Base-by-base conservation (phyloP, 2,329 filamentous ascomycete species). In the Scortechinia acanthostroma region DNA sequence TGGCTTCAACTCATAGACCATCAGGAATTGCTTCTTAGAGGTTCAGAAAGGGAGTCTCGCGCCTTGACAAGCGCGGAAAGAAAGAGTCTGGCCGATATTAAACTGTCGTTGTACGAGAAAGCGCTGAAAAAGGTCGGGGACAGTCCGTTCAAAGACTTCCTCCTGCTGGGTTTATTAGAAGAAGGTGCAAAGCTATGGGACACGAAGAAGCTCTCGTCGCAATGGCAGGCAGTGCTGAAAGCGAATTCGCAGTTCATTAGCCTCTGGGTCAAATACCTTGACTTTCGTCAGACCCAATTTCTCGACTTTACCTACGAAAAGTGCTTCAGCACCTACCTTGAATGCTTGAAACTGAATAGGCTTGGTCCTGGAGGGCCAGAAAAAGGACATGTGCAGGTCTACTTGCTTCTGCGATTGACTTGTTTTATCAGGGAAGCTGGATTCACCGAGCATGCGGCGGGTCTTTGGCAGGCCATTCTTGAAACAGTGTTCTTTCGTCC, bases 401-500 rank as follows among this genome's bases (percentile, higher is more conserved):
- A 81, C 54, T 50, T 80, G 3, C 57, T 81, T 3, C 58, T 81
- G 2, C 74, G 77, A 16, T 52, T 77, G 22, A 79, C 77, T 0
- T 53, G 65, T 3, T 72, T 80, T 52, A 64, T 77, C 45, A 64
- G 69, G 23, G 69, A 80, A 53, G 61, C 74, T 25, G 78, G 78
- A 0, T 80, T 76, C 52, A 58, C 68, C 35, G 79, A 83, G 51
- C 62, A 73, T n/a, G 71, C 75, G 2, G 55, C 73, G 15, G 76
- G 69, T 2, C 57, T 73, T 1, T 83, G 78, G 77, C 79, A 83
- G 58, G 74, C 71, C 10, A 42, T 76, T 2, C 57, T 82, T 1
- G 77, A 82, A 48, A 68, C 68, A 43, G 63, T 65, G n/a, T 60
- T 73, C 42, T 69, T 71, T 42, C 56, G 53, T n/a, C 69, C 73